Base-by-base conservation (phyloP, 805 yeast genomes). In the Kazachstania africana region DNA sequence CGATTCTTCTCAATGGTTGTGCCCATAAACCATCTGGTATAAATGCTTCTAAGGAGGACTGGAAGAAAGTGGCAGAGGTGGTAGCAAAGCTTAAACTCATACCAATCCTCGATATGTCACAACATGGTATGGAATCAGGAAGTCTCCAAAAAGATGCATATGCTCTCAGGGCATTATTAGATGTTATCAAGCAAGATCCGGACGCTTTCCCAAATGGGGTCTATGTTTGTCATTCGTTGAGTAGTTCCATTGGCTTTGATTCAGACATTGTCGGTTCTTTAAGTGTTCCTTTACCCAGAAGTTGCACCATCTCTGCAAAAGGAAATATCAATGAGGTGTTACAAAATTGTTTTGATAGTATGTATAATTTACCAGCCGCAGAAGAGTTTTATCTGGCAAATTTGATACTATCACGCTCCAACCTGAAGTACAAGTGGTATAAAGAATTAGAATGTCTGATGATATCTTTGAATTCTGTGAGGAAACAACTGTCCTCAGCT, bases 1-100 rank as follows among this genome's bases (percentile, higher is more conserved):
- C 22, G 10, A 77, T 84, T 16, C 65, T 85, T 36, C 68, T 85
- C 39, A 95, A 85, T 58, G 94, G 94, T 6, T 84, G 95, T 55
- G 88, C 95, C 48, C 95, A 87, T 63, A 85, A 87, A 64, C 95
- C 96, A 32, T 85, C 95, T 15, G 96, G 95, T 42, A 75, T 85
- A 57, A 95, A 87, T 54, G 87, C 93, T 37, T 72, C 82, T 12
- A 57, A 61, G 15, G 81, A 73, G 40, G 84, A 85, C 53, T 85
- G 95, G 95, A 66, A 68, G 39, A 60, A 70, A 54, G 80, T 87
- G 26, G 63, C 79, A 47, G 72, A 75, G 28, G 71, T 77, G 21
- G 53, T 80, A 24, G 60, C 68, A 42, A 54, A 63, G 31, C 70
- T 70, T 52, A 61, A 66, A 31, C 69, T 81, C 45, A 70, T 80